phyloP scores from a whole-genome alignment of 2,329 filamentous ascomycete genomes.

The Neofusicoccum ribis region DNA sequence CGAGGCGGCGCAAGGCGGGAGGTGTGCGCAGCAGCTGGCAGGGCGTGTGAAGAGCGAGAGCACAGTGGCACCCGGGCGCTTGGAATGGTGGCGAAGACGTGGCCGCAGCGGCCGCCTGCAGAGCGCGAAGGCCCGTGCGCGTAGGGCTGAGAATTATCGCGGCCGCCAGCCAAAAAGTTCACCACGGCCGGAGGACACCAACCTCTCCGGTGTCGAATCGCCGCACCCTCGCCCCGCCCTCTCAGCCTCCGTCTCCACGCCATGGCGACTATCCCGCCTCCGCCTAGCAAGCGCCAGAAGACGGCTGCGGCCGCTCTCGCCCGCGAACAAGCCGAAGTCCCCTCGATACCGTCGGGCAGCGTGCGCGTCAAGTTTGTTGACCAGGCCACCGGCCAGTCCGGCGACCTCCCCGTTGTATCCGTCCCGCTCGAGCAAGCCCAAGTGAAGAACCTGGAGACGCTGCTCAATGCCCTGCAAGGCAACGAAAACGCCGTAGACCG shows the following conservation, averaged over 20 bases:
- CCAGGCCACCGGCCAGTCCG: slow-evolving; percentile 68
- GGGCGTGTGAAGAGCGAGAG: not conserved
- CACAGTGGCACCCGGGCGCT: not conserved
- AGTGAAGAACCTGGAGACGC: slow-evolving; percentile 83
- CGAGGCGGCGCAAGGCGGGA: not conserved
- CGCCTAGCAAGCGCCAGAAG: slow-evolving; percentile 84
- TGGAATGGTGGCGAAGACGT: too few species aligned
- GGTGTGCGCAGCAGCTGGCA: not conserved
- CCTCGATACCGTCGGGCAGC: slow-evolving; percentile 68
- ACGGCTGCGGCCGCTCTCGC: slow-evolving; percentile 71
- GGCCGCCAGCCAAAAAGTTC: not conserved
- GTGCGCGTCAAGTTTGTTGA: slow-evolving; percentile 88
- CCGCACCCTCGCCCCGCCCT: not conserved
- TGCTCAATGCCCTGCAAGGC: slow-evolving; percentile 81
- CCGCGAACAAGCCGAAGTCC: slow-evolving; percentile 73
- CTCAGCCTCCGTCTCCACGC: not conserved
- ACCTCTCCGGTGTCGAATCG: not conserved
- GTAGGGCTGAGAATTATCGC: slow-evolving; percentile 17
- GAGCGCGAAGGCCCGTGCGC: not conserved
- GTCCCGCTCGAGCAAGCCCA: slow-evolving; percentile 82
- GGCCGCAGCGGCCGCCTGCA: too few species aligned
- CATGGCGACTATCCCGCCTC: slow-evolving; percentile 83
- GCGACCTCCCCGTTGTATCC: slow-evolving; percentile 65
- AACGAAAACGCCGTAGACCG: slow-evolving; percentile 57
- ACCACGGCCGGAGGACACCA: not conserved